A percentile compares a stretch with the other conserved stretches of the same genome.
Evolutionary conservation across 352 stramenopile genomes (phyloP).

Genomic region (Phytophthora idaei): DNA sequence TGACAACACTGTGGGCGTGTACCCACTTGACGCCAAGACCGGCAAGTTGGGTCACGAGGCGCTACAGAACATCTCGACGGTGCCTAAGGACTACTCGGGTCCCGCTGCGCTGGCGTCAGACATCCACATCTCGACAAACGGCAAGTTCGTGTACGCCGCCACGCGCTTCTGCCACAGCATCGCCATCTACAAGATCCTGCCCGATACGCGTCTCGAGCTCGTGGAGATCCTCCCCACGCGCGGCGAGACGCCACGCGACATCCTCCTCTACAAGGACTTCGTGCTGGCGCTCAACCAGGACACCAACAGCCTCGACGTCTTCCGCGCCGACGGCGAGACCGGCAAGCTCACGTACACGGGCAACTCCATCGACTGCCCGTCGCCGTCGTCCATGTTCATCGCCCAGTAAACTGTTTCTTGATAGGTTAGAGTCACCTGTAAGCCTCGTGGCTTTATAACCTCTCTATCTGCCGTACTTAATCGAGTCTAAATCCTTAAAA

Average conservation of each 20-base stretch:
- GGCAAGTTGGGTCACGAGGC: conserved; percentile 49
- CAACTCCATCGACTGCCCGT: conserved; percentile 51
- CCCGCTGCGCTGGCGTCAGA: conserved; percentile 40
- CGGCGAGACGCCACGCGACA: conserved; percentile 59
- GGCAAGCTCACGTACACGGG: conserved; percentile 55
- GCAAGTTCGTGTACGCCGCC: conserved; percentile 65
- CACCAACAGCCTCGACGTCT: conserved; percentile 63
- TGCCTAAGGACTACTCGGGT: conserved; percentile 53
- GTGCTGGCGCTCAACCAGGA: conserved; percentile 73
- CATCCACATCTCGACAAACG: conserved; percentile 59
- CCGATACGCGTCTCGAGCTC: conserved; percentile 48
- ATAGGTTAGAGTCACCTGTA: neutral
- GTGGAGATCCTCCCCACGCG: conserved; percentile 53
- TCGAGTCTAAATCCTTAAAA: conserved; percentile 11
- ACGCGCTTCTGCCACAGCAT: conserved; percentile 76
- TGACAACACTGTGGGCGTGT: conserved; percentile 65
- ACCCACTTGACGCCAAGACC: conserved; percentile 50
- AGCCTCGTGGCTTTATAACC: neutral
- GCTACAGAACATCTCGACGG: conserved; percentile 69
- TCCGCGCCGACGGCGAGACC: conserved; percentile 48
- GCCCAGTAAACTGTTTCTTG: conserved; percentile 15
- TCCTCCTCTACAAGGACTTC: conserved; percentile 59
- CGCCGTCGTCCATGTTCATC: conserved; percentile 59
- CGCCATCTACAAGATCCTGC: conserved; percentile 58
- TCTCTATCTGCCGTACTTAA: conserved; percentile 3